Conservation (phyloP, 352 stramenopile species). For the Pythium volutum region DNA sequence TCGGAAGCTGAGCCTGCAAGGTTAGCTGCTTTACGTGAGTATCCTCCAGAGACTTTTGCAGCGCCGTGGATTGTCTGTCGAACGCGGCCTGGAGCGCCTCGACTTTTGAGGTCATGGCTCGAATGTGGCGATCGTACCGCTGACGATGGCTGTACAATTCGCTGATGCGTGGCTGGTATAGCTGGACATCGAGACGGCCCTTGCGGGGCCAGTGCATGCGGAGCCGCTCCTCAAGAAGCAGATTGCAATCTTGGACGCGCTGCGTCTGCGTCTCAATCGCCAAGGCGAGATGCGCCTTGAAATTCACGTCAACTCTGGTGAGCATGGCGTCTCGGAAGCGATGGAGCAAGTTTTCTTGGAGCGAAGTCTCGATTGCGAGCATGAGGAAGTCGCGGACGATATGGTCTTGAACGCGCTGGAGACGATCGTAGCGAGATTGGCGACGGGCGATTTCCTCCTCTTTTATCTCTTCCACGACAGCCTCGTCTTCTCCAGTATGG, state of each 20-base stretch:
- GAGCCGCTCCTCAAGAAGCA: slow-evolving; percentile 80
- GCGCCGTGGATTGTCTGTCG: slow-evolving; percentile 25
- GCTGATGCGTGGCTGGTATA: slow-evolving; percentile 78
- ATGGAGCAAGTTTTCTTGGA: slow-evolving; percentile 12
- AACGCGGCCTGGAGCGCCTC: slow-evolving; percentile 54
- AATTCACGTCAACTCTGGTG: slow-evolving; percentile 37
- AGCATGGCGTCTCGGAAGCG: slow-evolving; percentile 45
- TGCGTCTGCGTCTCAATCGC: slow-evolving; percentile 28
- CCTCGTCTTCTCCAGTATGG: neutral
- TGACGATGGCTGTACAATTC: slow-evolving; percentile 82
- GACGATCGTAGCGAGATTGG: slow-evolving; percentile 3
- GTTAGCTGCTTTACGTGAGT: slow-evolving; percentile 44
- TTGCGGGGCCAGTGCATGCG: slow-evolving; percentile 88
- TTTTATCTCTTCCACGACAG: slow-evolving; percentile 1
- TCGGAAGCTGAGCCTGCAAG: slow-evolving; percentile 60
- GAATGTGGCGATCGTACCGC: slow-evolving; percentile 64
- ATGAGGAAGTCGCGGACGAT: slow-evolving; percentile 29
- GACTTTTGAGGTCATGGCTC: slow-evolving; percentile 50
- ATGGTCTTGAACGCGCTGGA: slow-evolving; percentile 10
- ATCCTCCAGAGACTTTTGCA: slow-evolving; percentile 33
- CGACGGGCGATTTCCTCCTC: slow-evolving; percentile 2
- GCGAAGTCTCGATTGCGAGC: slow-evolving; percentile 28
- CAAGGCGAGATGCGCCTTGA: slow-evolving; percentile 15
- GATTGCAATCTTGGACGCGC: slow-evolving; percentile 33
- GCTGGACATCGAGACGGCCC: slow-evolving; percentile 80